Evolutionary conservation across 805 yeast species (phyloP).

Genomic region (Lachancea quebecensis): DNA sequence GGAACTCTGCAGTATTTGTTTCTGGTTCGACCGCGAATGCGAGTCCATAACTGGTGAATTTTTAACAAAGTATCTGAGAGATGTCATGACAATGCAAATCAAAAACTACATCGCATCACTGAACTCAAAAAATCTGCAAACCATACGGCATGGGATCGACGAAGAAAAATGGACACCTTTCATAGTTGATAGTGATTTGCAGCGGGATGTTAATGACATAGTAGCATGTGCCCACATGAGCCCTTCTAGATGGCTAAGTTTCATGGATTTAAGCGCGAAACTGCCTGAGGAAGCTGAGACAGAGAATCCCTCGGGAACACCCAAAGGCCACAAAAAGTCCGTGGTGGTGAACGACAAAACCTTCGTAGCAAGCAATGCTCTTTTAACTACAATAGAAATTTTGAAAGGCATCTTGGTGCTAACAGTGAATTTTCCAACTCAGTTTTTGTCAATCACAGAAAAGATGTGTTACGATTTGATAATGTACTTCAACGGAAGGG

Average conservation of each 20-base stretch:
- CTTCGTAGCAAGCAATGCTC: slow-evolving; percentile 51
- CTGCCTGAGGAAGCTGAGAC: slow-evolving; percentile 7
- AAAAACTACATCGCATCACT: slow-evolving; percentile 49
- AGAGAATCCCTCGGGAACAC: slow-evolving; percentile 3
- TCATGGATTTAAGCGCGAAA: slow-evolving; percentile 20
- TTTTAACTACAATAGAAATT: slow-evolving; percentile 34
- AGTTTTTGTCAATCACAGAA: slow-evolving; percentile 34
- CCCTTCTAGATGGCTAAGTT: slow-evolving; percentile 42
- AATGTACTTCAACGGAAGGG: slow-evolving; percentile 45
- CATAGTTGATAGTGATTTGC: slow-evolving; percentile 44
- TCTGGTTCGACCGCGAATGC: slow-evolving; percentile 71
- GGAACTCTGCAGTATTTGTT: slow-evolving; percentile 56
- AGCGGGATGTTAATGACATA: slow-evolving; percentile 44
- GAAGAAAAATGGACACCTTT: slow-evolving; percentile 77
- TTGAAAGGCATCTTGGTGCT: slow-evolving; percentile 52
- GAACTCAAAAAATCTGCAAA: slow-evolving; percentile 45
- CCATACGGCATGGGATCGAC: slow-evolving; percentile 46
- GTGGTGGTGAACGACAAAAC: slow-evolving; percentile 48
- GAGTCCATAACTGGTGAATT: slow-evolving; percentile 72
- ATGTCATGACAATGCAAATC: slow-evolving; percentile 59
- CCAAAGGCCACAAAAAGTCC: slow-evolving; percentile 33
- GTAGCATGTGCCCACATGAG: slow-evolving; percentile 41
- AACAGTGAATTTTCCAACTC: slow-evolving; percentile 46
- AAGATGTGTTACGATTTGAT: slow-evolving; percentile 39
- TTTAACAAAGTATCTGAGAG: slow-evolving; percentile 53